These are phyloP conservation scores for Chamaecrista fasciculata DNA, from an alignment of 306 rosid species.

Conservation along the genomic window DNA sequence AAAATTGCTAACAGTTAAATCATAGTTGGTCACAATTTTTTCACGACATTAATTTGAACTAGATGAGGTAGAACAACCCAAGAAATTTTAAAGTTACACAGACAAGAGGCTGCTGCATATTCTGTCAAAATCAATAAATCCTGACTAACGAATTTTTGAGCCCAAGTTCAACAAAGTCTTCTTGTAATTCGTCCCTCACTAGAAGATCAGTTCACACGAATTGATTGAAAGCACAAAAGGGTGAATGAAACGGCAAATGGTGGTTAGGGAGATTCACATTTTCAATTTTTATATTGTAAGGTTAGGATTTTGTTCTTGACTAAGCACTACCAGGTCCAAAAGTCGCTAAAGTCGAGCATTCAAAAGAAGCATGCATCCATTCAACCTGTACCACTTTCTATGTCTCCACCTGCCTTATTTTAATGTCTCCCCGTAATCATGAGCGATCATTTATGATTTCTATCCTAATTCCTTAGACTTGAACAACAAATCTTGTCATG, in stretches of 20 bases:
- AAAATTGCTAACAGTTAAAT: too few species aligned
- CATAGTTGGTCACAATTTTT: neutral
- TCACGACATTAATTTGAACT: neutral
- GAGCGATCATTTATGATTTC: neutral
- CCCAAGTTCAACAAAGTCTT: neutral
- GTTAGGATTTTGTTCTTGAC: neutral
- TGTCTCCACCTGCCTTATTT: neutral
- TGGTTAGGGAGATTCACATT: constrained; percentile 38
- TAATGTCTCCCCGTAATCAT: neutral
- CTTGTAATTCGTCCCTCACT: neutral
- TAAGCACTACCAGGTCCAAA: neutral
- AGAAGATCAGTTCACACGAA: constrained; percentile 14
- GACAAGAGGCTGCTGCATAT: neutral
- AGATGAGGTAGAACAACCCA: neutral
- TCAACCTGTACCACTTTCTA: constrained; percentile 6
- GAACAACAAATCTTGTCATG: neutral
- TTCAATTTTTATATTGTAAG: constrained; percentile 5
- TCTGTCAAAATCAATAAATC: neutral
- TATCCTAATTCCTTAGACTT: neutral
- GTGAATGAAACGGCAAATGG: constrained; percentile 4
- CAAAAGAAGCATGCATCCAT: neutral
- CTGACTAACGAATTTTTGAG: neutral
- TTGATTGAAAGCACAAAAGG: neutral
- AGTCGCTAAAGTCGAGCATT: constrained; percentile 3
- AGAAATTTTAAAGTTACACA: neutral